phyloP scores from a whole-genome alignment of 306 rosid genomes.

The Astragalus membranaceus region DNA sequence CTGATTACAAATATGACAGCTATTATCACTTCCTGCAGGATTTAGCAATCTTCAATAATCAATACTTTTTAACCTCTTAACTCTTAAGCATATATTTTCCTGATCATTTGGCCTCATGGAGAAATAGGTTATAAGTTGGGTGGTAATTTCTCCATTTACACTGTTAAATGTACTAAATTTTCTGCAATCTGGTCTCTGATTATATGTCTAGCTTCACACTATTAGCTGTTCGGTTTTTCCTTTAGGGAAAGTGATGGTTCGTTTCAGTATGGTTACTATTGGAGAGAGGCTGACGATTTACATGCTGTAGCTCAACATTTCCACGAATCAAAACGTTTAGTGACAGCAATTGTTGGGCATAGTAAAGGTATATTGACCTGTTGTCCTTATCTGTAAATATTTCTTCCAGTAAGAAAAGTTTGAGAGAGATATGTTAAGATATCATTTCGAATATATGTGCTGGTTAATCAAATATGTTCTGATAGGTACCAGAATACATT shows the following conservation, averaged over 20 bases:
- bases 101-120: not conserved
- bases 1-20: too few species aligned
- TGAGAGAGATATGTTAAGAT: not conserved
- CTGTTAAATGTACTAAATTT: not conserved
- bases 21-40: not conserved
- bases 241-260: slow-evolving; percentile 82
- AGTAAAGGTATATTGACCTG: slow-evolving; percentile 63
- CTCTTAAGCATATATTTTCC: not conserved
- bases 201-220: not conserved
- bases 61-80: not conserved
- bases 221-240: slow-evolving; percentile 11
- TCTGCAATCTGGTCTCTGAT: slow-evolving; percentile 13
- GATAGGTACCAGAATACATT: too few species aligned
- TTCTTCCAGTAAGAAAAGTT: not conserved
- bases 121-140: not conserved
- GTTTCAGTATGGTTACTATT: slow-evolving; percentile 56
- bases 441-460: not conserved
- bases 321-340: slow-evolving; percentile 35
- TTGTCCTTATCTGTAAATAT: slow-evolving; percentile 10
- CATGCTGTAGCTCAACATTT: slow-evolving; percentile 56
- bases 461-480: not conserved
- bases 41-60: not conserved
- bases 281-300: slow-evolving; percentile 79
- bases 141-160: slow-evolving; percentile 7
- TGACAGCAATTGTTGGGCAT: slow-evolving; percentile 68